Base-by-base conservation (phyloP, 2,329 filamentous ascomycete species). In the Ceratocystis papillata region DNA sequence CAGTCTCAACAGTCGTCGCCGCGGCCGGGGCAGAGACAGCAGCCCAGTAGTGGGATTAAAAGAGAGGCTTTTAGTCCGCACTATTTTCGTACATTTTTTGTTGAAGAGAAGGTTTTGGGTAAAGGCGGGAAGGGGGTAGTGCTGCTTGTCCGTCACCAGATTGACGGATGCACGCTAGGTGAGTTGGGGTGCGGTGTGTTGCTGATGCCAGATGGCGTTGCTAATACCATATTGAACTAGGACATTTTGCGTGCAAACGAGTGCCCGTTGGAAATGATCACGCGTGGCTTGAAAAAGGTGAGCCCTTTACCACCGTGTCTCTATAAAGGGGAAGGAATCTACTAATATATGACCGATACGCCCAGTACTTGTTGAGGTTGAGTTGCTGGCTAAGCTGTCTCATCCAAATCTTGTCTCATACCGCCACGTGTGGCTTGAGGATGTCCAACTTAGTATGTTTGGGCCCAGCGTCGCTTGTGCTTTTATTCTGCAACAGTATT, bases 401-500 rank as follows among this genome's bases (percentile, higher is more conserved):
- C 94, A 99, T 73, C 89, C 92, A 67, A 99, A 99, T 69, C 80
- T 99, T 7, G 94, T 99, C 0, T 96, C 92, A 0, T 99, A 99
- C 74, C 87, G 93, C 5, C 94, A 97, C 76, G 94, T 96, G 41
- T 99, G 94, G 94, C 81, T 99, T 17, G 93, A 99, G 74, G 88
- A 96, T 74, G 87, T 88, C 64, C 84, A 88, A 70, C 83, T 96
- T 64, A 93, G 83, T 69, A 87, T 84, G 1, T 99, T 99, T 74
- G 89, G 91, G 0, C 94, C 95, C 0, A 90, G 85, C 65, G 91
- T 99, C 0, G 91, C 91, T 10, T 97, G 93, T 72, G 91, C 93
- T 3, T 99, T 96, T 74, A 99, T 99, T 67, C 81, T 99, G 6
- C 94, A 99, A 73, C 92, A 99, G 73, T 99, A 96, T 72, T 99